phyloP scores from a whole-genome alignment of 495 filamentous ascomycete species.

The Chaetomidium leptoderma region DNA sequence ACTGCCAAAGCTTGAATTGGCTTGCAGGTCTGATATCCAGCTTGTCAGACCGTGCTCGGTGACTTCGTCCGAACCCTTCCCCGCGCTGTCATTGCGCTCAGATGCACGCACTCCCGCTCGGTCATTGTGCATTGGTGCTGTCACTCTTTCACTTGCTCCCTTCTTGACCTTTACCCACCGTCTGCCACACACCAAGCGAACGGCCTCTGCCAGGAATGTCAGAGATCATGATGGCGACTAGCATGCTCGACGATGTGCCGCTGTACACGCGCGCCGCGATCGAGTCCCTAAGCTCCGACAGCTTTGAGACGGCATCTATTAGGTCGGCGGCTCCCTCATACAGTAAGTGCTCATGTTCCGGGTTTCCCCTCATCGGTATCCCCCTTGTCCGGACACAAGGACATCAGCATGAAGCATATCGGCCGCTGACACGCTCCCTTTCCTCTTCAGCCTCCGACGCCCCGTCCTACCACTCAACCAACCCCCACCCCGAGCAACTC shows the following conservation, averaged over 20 bases:
- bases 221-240: constrained; percentile 19
- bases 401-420: neutral
- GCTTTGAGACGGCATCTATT: constrained; percentile 52
- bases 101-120: constrained; percentile 7
- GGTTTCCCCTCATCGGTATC: neutral
- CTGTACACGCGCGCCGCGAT: constrained; percentile 26
- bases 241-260: constrained; percentile 31
- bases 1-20: neutral
- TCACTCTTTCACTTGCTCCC: neutral
- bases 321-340: constrained; percentile 52
- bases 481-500: constrained; percentile 35
- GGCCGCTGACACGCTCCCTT: neutral
- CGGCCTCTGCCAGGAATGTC: neutral
- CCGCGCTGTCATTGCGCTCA: constrained; percentile 10
- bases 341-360: constrained; percentile 34
- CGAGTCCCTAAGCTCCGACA: constrained; percentile 38
- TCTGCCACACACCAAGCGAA: neutral
- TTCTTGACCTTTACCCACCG: constrained; percentile 1
- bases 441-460: constrained; percentile 41
- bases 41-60: neutral
- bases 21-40: neutral
- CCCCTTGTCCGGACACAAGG: neutral
- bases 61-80: constrained; percentile 3
- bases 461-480: constrained; percentile 45
- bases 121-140: constrained; percentile 12